A percentile compares a stretch with the other conserved stretches of the same genome.
Evolutionary conservation across 768 basidiomycete genomes (phyloP).

Genomic region (Xerocomellus amylosporus): DNA sequence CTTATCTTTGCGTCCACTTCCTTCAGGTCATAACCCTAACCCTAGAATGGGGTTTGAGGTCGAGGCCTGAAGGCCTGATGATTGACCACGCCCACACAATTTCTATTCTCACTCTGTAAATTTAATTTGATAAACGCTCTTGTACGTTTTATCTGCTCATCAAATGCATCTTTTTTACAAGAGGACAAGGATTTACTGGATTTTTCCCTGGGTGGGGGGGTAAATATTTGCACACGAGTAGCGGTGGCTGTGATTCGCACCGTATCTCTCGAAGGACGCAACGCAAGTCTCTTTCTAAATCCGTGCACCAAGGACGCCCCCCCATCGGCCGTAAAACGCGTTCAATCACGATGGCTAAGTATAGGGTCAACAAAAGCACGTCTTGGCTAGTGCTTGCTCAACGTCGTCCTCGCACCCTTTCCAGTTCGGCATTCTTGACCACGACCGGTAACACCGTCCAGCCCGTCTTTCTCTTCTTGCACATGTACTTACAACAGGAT

Average conservation of each 20-base stretch:
- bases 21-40: too few relatives aligned
- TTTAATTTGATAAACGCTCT: too few relatives aligned
- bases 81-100: too few relatives aligned
- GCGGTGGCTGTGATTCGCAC: too few relatives aligned
- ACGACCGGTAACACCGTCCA: not conserved
- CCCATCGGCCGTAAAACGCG: not conserved
- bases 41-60: too few relatives aligned
- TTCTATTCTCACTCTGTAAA: too few relatives aligned
- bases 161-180: too few relatives aligned
- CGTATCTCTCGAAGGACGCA: not conserved
- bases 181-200: too few relatives aligned
- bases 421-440: not conserved
- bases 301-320: not conserved
- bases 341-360: constrained; percentile 18
- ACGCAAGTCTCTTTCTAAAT: constrained; percentile 12
- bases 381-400: not conserved
- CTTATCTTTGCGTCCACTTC: constrained; percentile 6
- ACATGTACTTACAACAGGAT: not conserved
- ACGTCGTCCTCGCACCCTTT: not conserved
- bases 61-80: too few relatives aligned
- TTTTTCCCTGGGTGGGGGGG: too few relatives aligned
- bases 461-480: not conserved
- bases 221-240: too few relatives aligned
- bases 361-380: constrained; percentile 5
- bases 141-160: too few relatives aligned